Percentiles rank a stretch among this genome's conserved stretches.
These are phyloP conservation scores for Lachancea mirantina DNA, from an alignment of 805 yeast genomes.

Conservation along the genomic window DNA sequence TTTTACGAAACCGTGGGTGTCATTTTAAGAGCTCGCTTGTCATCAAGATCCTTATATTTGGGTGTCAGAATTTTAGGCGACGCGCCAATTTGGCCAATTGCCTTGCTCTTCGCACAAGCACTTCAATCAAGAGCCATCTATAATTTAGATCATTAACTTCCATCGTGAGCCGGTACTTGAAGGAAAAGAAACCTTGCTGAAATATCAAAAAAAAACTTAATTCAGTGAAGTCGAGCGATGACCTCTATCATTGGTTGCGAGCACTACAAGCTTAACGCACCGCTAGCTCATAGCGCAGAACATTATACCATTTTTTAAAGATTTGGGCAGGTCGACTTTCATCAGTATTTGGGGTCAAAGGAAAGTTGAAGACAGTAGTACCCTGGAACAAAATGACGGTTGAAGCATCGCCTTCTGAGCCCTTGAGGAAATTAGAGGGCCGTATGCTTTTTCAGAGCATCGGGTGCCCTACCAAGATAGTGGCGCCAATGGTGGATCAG, in stretches of 20 bases:
- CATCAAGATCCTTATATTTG: conserved; percentile 52
- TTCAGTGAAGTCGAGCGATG: too few species aligned
- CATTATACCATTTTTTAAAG: too few species aligned
- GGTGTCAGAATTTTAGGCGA: conserved; percentile 76
- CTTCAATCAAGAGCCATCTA: conserved; percentile 55
- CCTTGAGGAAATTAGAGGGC: conserved; percentile 39
- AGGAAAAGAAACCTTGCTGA: background rate
- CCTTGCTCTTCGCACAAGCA: conserved; percentile 73
- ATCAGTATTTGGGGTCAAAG: too few species aligned
- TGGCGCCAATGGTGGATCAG: conserved; percentile 99
- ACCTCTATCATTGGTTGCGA: too few species aligned
- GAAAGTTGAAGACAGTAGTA: too few species aligned
- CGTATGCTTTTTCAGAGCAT: conserved; percentile 61
- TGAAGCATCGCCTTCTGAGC: background rate
- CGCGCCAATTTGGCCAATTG: conserved; percentile 84
- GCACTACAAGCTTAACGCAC: too few species aligned
- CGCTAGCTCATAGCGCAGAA: too few species aligned
- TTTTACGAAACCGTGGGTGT: conserved; percentile 40
- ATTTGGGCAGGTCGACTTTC: too few species aligned
- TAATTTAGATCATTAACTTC: conserved; percentile 15
- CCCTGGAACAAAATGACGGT: too few species aligned
- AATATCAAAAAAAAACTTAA: too few species aligned
- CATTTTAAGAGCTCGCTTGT: conserved; percentile 43
- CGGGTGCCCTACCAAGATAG: conserved; percentile 73
- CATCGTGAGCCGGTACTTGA: too few species aligned